phyloP scores from a whole-genome alignment of 371 early-diverging fungal species.

The Capniomyces stellatus region DNA sequence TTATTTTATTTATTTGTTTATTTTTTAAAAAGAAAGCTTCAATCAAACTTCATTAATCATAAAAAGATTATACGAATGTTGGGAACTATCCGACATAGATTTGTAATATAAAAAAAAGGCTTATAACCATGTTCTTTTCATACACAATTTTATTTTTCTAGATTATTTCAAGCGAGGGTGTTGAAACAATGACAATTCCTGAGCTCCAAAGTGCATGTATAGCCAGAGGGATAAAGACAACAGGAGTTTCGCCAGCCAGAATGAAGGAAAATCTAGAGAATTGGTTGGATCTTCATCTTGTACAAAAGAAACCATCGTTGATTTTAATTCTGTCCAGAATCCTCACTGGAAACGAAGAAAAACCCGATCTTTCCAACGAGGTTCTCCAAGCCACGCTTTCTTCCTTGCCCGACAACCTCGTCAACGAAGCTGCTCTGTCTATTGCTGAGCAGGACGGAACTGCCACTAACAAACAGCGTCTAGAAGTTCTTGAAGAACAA shows the following conservation, averaged over 20 bases:
- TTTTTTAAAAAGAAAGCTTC: too few relatives aligned
- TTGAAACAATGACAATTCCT: conserved; percentile 63
- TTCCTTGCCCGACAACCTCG: conserved; percentile 75
- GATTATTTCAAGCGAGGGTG: conserved; percentile 72
- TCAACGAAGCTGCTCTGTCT: conserved; percentile 73
- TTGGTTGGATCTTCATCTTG: conserved; percentile 86
- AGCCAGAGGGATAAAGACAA: conserved; percentile 76
- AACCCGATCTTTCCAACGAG: conserved; percentile 32
- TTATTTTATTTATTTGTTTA: conserved; percentile 7
- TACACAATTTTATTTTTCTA: neutral
- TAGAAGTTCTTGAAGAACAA: conserved; percentile 85
- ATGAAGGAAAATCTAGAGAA: conserved; percentile 73
- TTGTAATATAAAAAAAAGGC: too few relatives aligned
- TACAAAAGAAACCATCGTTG: conserved; percentile 80
- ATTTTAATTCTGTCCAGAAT: conserved; percentile 83
- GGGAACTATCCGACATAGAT: too few relatives aligned
- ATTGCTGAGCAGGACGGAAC: conserved; percentile 72
- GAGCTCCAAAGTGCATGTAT: conserved; percentile 79
- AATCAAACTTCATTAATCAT: too few relatives aligned
- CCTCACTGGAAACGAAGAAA: conserved; percentile 57
- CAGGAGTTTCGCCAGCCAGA: conserved; percentile 71
- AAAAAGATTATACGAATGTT: too few relatives aligned
- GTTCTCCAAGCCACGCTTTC: conserved; percentile 86
- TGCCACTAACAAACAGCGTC: conserved; percentile 79
- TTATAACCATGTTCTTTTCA: too few relatives aligned